phyloP scores from a whole-genome alignment of 495 filamentous ascomycete genomes.

The Aspergillus indologenus region DNA sequence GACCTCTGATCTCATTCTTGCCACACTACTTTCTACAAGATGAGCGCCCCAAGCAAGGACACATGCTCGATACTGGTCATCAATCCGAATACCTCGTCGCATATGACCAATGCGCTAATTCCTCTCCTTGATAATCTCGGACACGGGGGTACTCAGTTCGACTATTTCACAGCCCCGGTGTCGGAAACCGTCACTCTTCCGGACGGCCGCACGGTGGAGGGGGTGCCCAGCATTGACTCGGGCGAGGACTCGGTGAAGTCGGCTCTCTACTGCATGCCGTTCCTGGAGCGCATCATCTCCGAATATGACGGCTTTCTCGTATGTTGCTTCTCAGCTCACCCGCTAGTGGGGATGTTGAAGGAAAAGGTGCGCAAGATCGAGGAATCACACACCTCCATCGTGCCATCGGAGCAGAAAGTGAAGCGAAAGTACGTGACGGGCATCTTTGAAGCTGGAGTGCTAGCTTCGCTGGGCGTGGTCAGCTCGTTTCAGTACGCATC shows the following conservation, averaged over 20 bases:
- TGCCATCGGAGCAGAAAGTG: slow-evolving; percentile 9
- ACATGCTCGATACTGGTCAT: slow-evolving; percentile 66
- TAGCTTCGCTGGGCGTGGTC: slow-evolving; percentile 50
- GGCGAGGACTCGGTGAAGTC: slow-evolving; percentile 48
- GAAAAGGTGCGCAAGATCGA: slow-evolving; percentile 32
- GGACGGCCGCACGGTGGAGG: slow-evolving; percentile 28
- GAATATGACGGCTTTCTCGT: slow-evolving; percentile 75
- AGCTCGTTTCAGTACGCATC: slow-evolving; percentile 37
- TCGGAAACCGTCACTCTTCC: slow-evolving; percentile 26
- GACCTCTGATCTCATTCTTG: background rate
- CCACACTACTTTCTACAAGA: slow-evolving; percentile 21
- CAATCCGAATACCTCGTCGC: slow-evolving; percentile 82
- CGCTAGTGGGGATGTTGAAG: slow-evolving; percentile 64
- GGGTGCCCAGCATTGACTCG: slow-evolving; percentile 47
- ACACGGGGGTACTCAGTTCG: slow-evolving; percentile 46
- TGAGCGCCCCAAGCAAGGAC: slow-evolving; percentile 3
- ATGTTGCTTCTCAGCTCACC: slow-evolving; percentile 87
- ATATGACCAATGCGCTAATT: slow-evolving; percentile 76
- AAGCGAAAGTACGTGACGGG: slow-evolving; percentile 63
- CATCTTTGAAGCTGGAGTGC: slow-evolving; percentile 81
- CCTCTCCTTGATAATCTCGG: slow-evolving; percentile 56
- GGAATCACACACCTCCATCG: slow-evolving; percentile 9
- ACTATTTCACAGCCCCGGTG: slow-evolving; percentile 55
- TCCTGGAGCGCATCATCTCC: slow-evolving; percentile 49
- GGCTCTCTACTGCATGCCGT: slow-evolving; percentile 55